Base-by-base conservation (phyloP, 139 green algal species). In the Haematococcus lacustris region DNA sequence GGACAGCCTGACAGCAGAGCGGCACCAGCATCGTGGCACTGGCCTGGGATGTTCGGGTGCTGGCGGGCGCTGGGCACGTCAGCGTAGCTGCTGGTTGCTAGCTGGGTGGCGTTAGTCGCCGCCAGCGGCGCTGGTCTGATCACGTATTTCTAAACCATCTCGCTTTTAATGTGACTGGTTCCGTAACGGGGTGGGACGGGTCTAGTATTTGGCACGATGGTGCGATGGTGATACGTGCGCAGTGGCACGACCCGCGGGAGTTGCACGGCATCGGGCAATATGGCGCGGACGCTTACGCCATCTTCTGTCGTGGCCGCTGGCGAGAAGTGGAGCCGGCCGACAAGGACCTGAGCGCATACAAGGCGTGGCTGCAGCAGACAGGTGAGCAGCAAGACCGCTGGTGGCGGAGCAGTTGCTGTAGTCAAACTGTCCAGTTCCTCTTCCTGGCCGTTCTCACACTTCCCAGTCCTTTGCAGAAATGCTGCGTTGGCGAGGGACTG, bases 261-360 rank as follows among this genome's bases (percentile, higher is more conserved):
- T 88, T 98, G 53, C 88, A 88, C 47, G 88, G 84, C 39, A 83
- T 96, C 17, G 92, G 92, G 2, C 76, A 90, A 70, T 98, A 98
- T 50, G 94, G 82, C 0, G 83, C 89, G 9, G 93, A 97, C 51
- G 93, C 93, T 0, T 96, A 97, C 81, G 82, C 74, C 62, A 97
- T 98, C 21, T 98, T 98, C 70, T 96, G 91, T 62, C 70, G 85
- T 1, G 91, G 88, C 3, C 67, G 70, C 33, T 96, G 90, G 89
- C 26, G 34, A 6, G 30, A 72, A 7, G n/a, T 77, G 62, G 33
- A 70, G n/a, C 87, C 88, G 0, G 75, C 83, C 3, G 89, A 94
- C 76, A 92, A 94, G 72, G 86, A 91, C 78, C 78, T 94, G 3
- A 80, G 38, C 28, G 64, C 71, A 9, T 96, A 96, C 75, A 69